Percentiles rank a stretch among this genome's conserved stretches.
phyloP scores from a whole-genome alignment of 495 filamentous ascomycete genomes.

The Tuber microsphaerosporum region DNA sequence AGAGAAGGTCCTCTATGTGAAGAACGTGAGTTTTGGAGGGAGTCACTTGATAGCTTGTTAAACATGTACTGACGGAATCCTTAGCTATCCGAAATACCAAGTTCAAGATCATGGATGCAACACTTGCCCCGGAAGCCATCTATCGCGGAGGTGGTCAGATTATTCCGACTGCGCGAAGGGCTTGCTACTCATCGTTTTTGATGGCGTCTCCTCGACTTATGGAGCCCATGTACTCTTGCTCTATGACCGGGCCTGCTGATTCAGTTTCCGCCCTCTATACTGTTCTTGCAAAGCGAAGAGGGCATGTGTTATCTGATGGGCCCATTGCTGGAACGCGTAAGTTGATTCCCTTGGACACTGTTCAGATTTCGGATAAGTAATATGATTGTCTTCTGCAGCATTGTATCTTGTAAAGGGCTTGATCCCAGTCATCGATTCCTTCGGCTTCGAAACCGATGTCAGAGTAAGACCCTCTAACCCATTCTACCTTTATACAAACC shows the following conservation, averaged over 20 bases:
- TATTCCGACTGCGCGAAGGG: slow-evolving; percentile 85
- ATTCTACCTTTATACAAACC: slow-evolving; percentile 1
- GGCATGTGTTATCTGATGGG: slow-evolving; percentile 86
- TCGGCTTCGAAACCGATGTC: slow-evolving; percentile 95
- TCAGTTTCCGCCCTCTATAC: slow-evolving; percentile 84
- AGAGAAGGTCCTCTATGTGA: slow-evolving; percentile 94
- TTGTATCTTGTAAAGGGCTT: slow-evolving; percentile 83
- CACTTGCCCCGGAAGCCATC: slow-evolving; percentile 79
- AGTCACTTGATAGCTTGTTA: not conserved
- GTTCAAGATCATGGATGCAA: slow-evolving; percentile 86
- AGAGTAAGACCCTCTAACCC: slow-evolving; percentile 40
- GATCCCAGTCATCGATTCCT: slow-evolving; percentile 91
- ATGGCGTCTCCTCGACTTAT: slow-evolving; percentile 95
- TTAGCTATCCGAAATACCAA: slow-evolving; percentile 90
- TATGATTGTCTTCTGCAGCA: slow-evolving; percentile 40
- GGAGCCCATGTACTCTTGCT: slow-evolving; percentile 87
- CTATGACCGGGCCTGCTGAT: slow-evolving; percentile 88
- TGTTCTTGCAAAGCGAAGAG: slow-evolving; percentile 75
- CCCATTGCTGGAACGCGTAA: slow-evolving; percentile 81
- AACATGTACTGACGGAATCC: slow-evolving; percentile 5
- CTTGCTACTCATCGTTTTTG: slow-evolving; percentile 88
- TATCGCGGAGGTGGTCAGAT: slow-evolving; percentile 94
- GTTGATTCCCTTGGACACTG: slow-evolving; percentile 3
- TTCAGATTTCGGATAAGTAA: not conserved
- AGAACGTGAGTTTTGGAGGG: slow-evolving; percentile 65